phyloP scores from a whole-genome alignment of 192 early-diverging fungal species.

The Funneliformis geosporum region DNA sequence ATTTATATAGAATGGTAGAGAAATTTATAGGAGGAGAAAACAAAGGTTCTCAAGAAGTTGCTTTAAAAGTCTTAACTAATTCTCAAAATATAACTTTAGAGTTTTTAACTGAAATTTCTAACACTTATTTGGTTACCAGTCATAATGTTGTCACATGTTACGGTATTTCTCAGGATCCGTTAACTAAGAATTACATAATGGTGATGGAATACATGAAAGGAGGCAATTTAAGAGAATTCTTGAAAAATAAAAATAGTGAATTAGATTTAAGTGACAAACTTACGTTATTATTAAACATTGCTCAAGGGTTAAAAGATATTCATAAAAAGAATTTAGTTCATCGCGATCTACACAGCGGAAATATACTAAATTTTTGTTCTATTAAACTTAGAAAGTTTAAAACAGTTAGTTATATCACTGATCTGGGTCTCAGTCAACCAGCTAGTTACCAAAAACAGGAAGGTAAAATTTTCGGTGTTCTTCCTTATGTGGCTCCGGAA shows the following conservation, averaged over 20 bases:
- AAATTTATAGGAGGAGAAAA: too few relatives aligned
- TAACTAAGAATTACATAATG: not conserved
- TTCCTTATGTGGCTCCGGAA: slow-evolving; percentile 10
- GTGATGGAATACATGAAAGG: not conserved
- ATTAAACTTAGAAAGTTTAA: too few relatives aligned
- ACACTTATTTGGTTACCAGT: not conserved
- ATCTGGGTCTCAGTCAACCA: not conserved
- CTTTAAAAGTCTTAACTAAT: slow-evolving; percentile 8
- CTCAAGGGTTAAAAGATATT: not conserved
- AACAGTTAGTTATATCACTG: not conserved
- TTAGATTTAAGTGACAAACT: not conserved
- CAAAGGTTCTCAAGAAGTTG: not conserved
- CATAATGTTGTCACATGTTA: not conserved
- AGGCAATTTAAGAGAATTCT: not conserved
- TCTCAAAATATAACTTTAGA: slow-evolving; percentile 7
- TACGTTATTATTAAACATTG: not conserved
- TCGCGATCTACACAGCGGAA: not conserved
- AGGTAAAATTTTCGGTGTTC: not conserved
- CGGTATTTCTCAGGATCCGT: not conserved
- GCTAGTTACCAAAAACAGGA: not conserved
- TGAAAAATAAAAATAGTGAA: not conserved
- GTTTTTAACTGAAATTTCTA: slow-evolving; percentile 2
- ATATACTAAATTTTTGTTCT: not conserved
- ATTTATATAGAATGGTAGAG: too few relatives aligned
- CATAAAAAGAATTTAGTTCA: not conserved